Percentiles rank a stretch among this genome's conserved stretches.
These are phyloP conservation scores for Endoconidiophora polonica DNA, from an alignment of 2,329 filamentous ascomycete species.

Conservation along the genomic window DNA sequence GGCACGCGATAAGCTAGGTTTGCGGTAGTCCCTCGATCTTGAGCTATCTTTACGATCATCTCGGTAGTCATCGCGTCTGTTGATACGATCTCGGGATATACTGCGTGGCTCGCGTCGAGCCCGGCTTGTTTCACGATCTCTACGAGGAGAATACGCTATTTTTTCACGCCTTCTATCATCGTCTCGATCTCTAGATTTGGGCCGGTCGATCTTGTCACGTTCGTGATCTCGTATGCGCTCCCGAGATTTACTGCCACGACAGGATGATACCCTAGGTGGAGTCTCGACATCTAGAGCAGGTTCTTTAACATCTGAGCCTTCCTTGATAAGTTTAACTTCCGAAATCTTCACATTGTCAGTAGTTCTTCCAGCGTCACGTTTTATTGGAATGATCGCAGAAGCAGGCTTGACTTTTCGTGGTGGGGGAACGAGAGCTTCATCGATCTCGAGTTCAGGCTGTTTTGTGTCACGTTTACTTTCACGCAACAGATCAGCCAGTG, in stretches of 20 bases:
- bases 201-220: not conserved
- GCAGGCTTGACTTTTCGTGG: slow-evolving; percentile 34
- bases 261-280: not conserved
- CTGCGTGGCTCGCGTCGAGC: slow-evolving; percentile 18
- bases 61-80: slow-evolving; percentile 21
- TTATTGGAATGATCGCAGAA: slow-evolving; percentile 42
- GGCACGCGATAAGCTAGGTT: too few species aligned
- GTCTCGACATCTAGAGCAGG: not conserved
- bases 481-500: slow-evolving; percentile 39
- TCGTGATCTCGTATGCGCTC: not conserved
- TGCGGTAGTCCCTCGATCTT: too few species aligned
- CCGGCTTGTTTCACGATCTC: slow-evolving; percentile 19
- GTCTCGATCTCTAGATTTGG: not conserved
- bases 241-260: not conserved
- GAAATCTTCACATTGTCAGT: slow-evolving; percentile 25
- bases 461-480: slow-evolving; percentile 37
- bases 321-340: slow-evolving; percentile 19
- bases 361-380: slow-evolving; percentile 19
- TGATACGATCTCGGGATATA: not conserved
- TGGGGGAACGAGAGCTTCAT: slow-evolving; percentile 37
- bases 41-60: slow-evolving; percentile 17
- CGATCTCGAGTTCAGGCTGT: slow-evolving; percentile 38
- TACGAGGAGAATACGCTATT: slow-evolving; percentile 24
- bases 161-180: slow-evolving; percentile 19
- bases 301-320: slow-evolving; percentile 20